Evolutionary conservation across 2,329 filamentous ascomycete species (phyloP).

Genomic region (Lasiodiplodia sp.): DNA sequence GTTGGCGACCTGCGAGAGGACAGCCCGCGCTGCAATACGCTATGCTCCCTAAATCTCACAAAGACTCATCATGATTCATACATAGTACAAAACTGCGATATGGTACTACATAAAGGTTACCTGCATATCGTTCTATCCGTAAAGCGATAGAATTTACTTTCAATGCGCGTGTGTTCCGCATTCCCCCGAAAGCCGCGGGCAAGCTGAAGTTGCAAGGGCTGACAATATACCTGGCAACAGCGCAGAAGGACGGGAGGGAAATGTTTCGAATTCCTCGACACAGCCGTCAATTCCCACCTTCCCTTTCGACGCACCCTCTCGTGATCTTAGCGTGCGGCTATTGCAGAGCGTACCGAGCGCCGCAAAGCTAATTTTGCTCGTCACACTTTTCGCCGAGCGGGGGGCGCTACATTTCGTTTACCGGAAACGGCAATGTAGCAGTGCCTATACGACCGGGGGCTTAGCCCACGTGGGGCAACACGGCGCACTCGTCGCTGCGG

Average conservation of each 20-base stretch:
- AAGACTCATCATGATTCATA: background rate
- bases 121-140: too few relatives aligned
- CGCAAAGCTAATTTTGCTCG: background rate
- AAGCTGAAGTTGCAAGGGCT: too few relatives aligned
- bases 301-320: background rate
- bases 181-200: too few relatives aligned
- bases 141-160: too few relatives aligned
- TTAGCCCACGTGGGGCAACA: slow-evolving; percentile 11
- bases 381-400: background rate
- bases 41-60: background rate
- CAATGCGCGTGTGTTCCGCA: too few relatives aligned
- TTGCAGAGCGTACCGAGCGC: background rate
- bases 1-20: too few relatives aligned
- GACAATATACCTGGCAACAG: background rate
- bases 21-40: background rate
- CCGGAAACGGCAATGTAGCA: background rate
- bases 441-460: background rate
- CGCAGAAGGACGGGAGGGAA: background rate
- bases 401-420: background rate
- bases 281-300: background rate
- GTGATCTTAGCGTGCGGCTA: background rate
- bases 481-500: background rate
- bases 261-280: background rate
- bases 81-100: background rate
- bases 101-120: background rate